These are phyloP conservation scores for Neonectria hederae DNA, from an alignment of 2,329 filamentous ascomycete species.

Conservation along the genomic window DNA sequence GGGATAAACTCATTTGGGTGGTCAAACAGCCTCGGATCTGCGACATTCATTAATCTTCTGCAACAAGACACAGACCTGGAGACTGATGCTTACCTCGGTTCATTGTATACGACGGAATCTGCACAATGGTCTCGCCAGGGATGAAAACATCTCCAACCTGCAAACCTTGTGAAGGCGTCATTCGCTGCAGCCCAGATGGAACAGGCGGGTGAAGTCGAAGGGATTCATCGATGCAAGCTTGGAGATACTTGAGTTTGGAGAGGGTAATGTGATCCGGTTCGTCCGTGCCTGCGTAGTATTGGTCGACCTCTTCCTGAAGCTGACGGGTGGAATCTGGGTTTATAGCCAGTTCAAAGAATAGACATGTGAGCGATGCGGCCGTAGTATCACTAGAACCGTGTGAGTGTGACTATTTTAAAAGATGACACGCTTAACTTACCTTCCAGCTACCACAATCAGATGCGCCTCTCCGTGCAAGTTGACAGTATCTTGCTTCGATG, in stretches of 20 bases:
- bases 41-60: neutral
- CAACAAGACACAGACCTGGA: too few relatives aligned
- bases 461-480: constrained; percentile 1
- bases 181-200: constrained; percentile 15
- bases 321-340: neutral
- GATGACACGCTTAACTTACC: neutral
- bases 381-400: constrained; percentile 29
- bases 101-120: constrained; percentile 5
- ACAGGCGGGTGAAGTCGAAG: constrained; percentile 30
- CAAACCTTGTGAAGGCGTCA: constrained; percentile 1
- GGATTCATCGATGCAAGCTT: constrained; percentile 33
- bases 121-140: constrained; percentile 7
- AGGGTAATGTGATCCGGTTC: neutral
- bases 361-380: constrained; percentile 14
- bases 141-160: constrained; percentile 10
- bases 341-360: constrained; percentile 16
- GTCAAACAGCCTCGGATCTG: constrained; percentile 27
- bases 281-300: neutral
- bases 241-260: constrained; percentile 22
- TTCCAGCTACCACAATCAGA: constrained; percentile 7
- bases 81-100: constrained; percentile 15
- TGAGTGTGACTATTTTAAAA: neutral
- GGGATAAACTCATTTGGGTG: constrained; percentile 28
- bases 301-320: constrained; percentile 23
- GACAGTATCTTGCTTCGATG: constrained; percentile 8